These are phyloP conservation scores for Ceratocystis cubensis DNA, from an alignment of 2,329 filamentous ascomycete genomes.

Conservation along the genomic window DNA sequence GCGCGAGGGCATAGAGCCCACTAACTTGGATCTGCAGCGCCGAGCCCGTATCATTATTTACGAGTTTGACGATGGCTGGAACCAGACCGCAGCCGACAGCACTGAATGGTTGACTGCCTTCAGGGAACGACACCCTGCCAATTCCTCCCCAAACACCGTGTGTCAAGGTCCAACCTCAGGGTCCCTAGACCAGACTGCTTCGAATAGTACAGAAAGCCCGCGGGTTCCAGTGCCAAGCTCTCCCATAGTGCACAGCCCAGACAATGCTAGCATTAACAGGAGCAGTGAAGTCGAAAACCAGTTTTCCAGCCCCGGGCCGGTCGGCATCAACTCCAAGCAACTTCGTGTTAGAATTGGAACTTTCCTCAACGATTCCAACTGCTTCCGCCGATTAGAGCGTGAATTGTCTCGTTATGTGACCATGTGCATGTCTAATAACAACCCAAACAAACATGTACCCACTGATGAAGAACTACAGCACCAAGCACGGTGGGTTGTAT, in stretches of 20 bases:
- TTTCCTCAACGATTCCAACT: slow-evolving; percentile 49
- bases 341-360: slow-evolving; percentile 23
- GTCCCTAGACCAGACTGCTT: background rate
- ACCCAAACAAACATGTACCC: slow-evolving; percentile 46
- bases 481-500: slow-evolving; percentile 50
- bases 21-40: slow-evolving; percentile 42
- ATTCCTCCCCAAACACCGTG: background rate
- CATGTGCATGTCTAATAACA: slow-evolving; percentile 45
- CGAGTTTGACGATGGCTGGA: slow-evolving; percentile 50
- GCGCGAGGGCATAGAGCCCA: slow-evolving; percentile 36
- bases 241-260: background rate
- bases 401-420: slow-evolving; percentile 43
- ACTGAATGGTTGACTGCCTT: slow-evolving; percentile 42
- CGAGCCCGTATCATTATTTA: slow-evolving; percentile 50
- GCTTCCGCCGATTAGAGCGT: slow-evolving; percentile 42
- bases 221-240: background rate
- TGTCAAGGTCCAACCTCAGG: background rate
- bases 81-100: slow-evolving; percentile 50
- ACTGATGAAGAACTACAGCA: slow-evolving; percentile 51
- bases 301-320: background rate
- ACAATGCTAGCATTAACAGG: background rate
- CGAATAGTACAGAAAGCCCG: background rate
- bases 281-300: background rate
- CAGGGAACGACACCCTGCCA: slow-evolving; percentile 33
- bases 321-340: background rate